Evolutionary conservation across 768 basidiomycete species (phyloP), one percentile per base, ranked within the genome.

Genomic region (Pleurotus cornucopiae): DNA sequence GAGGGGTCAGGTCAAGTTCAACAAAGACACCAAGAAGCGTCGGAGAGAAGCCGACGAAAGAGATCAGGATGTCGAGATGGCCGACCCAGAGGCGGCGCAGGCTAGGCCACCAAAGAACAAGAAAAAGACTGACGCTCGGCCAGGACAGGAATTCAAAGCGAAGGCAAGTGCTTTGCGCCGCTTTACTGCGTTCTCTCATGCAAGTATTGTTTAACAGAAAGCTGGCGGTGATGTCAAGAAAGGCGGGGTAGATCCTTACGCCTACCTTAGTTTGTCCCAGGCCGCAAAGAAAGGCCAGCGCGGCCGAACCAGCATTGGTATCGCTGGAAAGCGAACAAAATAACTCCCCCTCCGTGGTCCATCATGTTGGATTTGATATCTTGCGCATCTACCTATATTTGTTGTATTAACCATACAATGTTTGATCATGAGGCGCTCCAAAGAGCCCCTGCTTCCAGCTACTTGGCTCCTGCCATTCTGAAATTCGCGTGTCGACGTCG

Each of bases 1-100:
- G 1, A 85, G 83, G 59, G 97, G 97, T 4, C 84, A 83, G 54
- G 72, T 98, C 67, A 95, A 93, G 70, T 98, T 98, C 73, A 92
- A 97, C 76, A 98, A 97, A 69, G 88, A 96, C 65, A 98, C 94
- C 38, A 98, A 95, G 71, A 94, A 96, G 70, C 85, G 94, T 57
- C 73, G 94, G 58, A 80, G 89, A 49, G 85, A 85, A 51, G 82
- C 85, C 57, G 79, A 78, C 57, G 83, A 83, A 14, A 75, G 74
- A 5, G 83, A 78, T 5, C 76, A 72, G 49, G 86, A 89, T 58
- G 75, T 91, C 51, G 89, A 92, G 59, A 88, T 93, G 82, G 90
- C 75, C 21, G 91, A 93, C 58, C 80, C 69, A 0, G 83, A 89
- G 57, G 75, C 76, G 44, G 63, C 62, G n/a, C 64, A 62, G 3